Conservation (phyloP, 164 flowering plant genomes). For the Vitis riparia region DNA sequence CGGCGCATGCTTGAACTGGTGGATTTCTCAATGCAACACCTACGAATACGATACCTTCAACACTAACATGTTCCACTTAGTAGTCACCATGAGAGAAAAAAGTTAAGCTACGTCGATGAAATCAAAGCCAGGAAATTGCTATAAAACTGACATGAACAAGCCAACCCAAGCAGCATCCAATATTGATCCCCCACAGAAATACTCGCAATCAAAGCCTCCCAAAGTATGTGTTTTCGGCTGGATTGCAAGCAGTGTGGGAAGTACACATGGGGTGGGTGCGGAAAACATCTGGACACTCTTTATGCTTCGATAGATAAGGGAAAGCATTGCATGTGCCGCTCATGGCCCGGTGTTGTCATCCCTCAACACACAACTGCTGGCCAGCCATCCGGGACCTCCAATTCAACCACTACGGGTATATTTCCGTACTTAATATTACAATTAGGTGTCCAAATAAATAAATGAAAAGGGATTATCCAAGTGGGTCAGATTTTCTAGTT, state of each 20-base stretch:
- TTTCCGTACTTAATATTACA: too few species aligned
- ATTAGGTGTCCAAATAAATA: too few species aligned
- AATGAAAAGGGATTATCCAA: too few species aligned
- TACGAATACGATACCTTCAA: background rate
- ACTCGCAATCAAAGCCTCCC: background rate
- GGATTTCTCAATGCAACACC: too few species aligned
- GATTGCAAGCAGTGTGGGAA: constrained; percentile 53
- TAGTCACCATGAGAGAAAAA: background rate
- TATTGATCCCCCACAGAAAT: background rate
- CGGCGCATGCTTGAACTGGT: too few species aligned
- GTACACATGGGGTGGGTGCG: constrained; percentile 64
- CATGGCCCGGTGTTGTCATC: constrained; percentile 63
- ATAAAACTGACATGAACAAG: background rate
- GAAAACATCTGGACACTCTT: constrained; percentile 47
- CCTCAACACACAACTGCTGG: constrained; percentile 3
- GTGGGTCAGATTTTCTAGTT: too few species aligned
- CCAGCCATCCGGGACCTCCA: background rate
- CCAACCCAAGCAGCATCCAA: background rate
- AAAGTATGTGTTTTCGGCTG: constrained; percentile 46
- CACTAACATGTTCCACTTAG: background rate
- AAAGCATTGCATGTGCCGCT: constrained; percentile 55
- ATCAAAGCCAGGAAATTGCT: background rate
- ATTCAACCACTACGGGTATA: background rate
- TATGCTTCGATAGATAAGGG: constrained; percentile 51
- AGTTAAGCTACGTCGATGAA: background rate